Evolutionary conservation across 2,329 filamentous ascomycete genomes (phyloP).

Genomic region (Apiospora rasikravindrae): DNA sequence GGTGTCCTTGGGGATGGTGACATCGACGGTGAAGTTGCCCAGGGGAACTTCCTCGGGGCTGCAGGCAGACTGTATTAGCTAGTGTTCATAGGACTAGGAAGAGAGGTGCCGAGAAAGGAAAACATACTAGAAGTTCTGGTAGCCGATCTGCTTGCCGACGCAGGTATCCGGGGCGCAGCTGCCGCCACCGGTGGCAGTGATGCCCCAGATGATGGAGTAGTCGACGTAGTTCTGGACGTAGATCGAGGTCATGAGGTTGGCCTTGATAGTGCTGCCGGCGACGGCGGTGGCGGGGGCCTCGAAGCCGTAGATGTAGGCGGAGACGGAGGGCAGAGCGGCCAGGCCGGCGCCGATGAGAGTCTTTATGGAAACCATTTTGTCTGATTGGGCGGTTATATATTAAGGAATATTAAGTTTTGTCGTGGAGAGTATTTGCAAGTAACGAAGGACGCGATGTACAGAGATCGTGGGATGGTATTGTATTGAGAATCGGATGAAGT

Average conservation of each 20-base stretch:
- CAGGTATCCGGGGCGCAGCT: slow-evolving; percentile 30
- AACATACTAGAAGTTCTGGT: slow-evolving; percentile 33
- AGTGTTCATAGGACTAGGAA: background rate
- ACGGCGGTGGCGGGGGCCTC: slow-evolving; percentile 30
- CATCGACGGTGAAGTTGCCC: slow-evolving; percentile 27
- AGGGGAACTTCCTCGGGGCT: slow-evolving; percentile 24
- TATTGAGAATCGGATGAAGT: background rate
- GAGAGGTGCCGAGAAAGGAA: background rate
- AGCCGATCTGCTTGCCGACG: slow-evolving; percentile 38
- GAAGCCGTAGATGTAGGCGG: slow-evolving; percentile 34
- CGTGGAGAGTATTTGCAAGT: background rate
- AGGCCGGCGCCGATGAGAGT: slow-evolving; percentile 32
- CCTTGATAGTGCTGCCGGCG: slow-evolving; percentile 34
- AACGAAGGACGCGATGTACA: background rate
- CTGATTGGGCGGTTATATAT: background rate
- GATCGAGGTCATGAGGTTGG: slow-evolving; percentile 34
- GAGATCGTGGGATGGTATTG: background rate
- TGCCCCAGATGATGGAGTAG: slow-evolving; percentile 39
- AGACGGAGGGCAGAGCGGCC: slow-evolving; percentile 30
- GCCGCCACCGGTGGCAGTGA: slow-evolving; percentile 24
- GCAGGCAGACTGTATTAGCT: slow-evolving; percentile 20
- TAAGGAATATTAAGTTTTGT: background rate
- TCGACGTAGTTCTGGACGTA: slow-evolving; percentile 43
- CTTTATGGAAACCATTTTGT: slow-evolving; percentile 35
- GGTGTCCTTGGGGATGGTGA: slow-evolving; percentile 28